Evolutionary conservation across 192 early-diverging fungal species (phyloP).

Genomic region (Coemansia sp.): DNA sequence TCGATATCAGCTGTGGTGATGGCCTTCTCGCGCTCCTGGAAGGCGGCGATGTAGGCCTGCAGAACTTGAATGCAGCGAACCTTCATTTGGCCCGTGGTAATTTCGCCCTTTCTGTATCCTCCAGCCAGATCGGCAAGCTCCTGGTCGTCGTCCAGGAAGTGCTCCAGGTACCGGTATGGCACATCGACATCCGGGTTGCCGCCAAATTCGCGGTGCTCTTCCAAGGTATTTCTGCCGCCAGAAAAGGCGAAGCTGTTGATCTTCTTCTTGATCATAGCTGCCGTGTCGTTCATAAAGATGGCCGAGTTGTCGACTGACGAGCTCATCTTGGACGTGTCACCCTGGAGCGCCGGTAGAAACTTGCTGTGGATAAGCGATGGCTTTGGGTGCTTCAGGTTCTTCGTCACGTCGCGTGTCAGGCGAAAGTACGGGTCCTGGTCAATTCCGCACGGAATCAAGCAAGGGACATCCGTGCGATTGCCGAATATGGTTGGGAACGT

Average conservation of each 20-base stretch:
- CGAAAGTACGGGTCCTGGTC: conserved; percentile 99
- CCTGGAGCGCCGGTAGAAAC: conserved; percentile 94
- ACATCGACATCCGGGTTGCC: conserved; percentile 96
- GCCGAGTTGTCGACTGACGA: conserved; percentile 84
- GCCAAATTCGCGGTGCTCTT: conserved; percentile 75
- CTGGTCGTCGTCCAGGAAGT: conserved; percentile 93
- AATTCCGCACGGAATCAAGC: conserved; percentile 96
- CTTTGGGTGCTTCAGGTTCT: conserved; percentile 91
- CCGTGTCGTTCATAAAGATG: conserved; percentile 88
- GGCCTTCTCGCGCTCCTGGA: conserved; percentile 67
- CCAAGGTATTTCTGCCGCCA: conserved; percentile 82
- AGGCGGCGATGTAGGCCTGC: conserved; percentile 66
- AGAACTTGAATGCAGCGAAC: conserved; percentile 81
- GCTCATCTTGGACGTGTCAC: conserved; percentile 90
- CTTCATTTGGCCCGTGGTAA: conserved; percentile 89
- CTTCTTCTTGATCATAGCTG: conserved; percentile 94
- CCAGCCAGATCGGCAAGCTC: conserved; percentile 68
- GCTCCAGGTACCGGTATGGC: conserved; percentile 85
- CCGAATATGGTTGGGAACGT: conserved; percentile 97
- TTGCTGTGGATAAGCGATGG: conserved; percentile 87
- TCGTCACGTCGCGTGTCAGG: conserved; percentile 89
- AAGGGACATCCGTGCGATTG: conserved; percentile 80
- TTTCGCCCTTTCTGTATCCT: conserved; percentile 75
- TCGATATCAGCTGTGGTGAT: conserved; percentile 62
- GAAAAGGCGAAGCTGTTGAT: conserved; percentile 94